Base-by-base conservation (phyloP, 2,329 filamentous ascomycete species). In the Apiospora aurea region DNA sequence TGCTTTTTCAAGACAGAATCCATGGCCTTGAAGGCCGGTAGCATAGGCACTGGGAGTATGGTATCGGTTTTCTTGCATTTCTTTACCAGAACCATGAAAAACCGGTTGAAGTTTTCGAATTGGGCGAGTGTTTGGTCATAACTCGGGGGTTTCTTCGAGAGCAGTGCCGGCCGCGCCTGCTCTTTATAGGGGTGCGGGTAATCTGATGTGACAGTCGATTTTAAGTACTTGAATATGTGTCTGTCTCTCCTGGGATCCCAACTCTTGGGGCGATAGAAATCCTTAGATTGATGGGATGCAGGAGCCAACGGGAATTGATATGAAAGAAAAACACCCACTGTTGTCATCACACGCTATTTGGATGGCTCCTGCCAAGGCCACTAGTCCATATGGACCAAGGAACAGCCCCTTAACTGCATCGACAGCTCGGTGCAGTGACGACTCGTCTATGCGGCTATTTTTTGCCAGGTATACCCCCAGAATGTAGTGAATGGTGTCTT, bases 21-120 rank as follows among this genome's bases (percentile, higher is more conserved):
- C 64, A 67, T 67, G n/a, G 43, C 64, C 41, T 44, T 26, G 64
- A 44, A 67, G 13, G 64, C 41, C 8, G 43, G 64, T 29, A 34
- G 38, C 41, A 67, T 46, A 18, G 64, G 38, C 8, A 67, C 43
- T 24, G 38, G 38, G 38, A 67, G 38, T 34, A 0, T 24, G 21
- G 2, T 38, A 4, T 8, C 16, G 18, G 14, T 13, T 7, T 21
- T 46, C 3, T 26, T 4, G 64, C 38, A 46, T 4, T 46, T 24
- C 7, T 21, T 44, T 24, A 29, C 41, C 8, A 67, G 24, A 5
- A 43, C n/a, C 41, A 26, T 67, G 43, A 67, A 46, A 41, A 67
- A 26, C 1, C 43, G 24, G 18, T 67, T 67, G 21, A 67, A 44
- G n/a, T 67, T 67, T 3, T 18, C 8, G 41, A 67, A 67, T 5